Conservation (phyloP, 108 stramenopile species). For the Discostella stelligeroides region DNA sequence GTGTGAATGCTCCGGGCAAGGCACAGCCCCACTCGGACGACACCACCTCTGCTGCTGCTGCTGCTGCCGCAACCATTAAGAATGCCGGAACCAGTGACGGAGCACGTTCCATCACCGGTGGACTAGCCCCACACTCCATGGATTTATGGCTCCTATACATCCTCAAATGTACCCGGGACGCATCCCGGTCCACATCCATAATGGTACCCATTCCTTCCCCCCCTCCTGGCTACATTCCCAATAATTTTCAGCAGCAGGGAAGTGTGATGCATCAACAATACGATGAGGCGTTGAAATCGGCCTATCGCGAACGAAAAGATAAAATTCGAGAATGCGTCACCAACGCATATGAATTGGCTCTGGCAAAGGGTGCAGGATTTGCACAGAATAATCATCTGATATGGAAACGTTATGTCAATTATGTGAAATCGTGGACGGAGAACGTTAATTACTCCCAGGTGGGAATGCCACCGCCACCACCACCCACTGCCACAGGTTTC, state of each 20-base stretch:
- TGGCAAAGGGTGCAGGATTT: slow-evolving; percentile 63
- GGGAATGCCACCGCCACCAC: slow-evolving; percentile 4
- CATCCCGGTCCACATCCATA: slow-evolving; percentile 32
- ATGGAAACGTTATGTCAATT: slow-evolving; percentile 76
- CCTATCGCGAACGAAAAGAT: slow-evolving; percentile 40
- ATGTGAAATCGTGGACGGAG: slow-evolving; percentile 63
- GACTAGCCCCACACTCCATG: slow-evolving; percentile 62
- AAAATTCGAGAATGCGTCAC: slow-evolving; percentile 47
- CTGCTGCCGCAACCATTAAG: slow-evolving; percentile 1
- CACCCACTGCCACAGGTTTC: neutral
- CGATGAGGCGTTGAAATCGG: slow-evolving; percentile 26
- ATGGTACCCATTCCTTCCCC: slow-evolving; percentile 28
- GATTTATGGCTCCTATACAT: slow-evolving; percentile 82
- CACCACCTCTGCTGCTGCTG: too few relatives aligned
- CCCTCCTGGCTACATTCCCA: slow-evolving; percentile 37
- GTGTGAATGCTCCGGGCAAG: slow-evolving; percentile 30
- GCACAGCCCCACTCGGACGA: too few relatives aligned
- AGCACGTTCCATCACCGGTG: slow-evolving; percentile 41
- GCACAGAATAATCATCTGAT: slow-evolving; percentile 69
- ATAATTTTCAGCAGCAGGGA: slow-evolving; percentile 15
- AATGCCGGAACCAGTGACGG: slow-evolving; percentile 15
- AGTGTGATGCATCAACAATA: slow-evolving; percentile 43
- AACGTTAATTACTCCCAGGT: slow-evolving; percentile 5
- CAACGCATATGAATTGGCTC: slow-evolving; percentile 75
- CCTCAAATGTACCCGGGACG: slow-evolving; percentile 60